Evolutionary conservation across 2,329 filamentous ascomycete species (phyloP), one percentile per base, ranked within the genome.

Genomic region (Fusarium setosum): DNA sequence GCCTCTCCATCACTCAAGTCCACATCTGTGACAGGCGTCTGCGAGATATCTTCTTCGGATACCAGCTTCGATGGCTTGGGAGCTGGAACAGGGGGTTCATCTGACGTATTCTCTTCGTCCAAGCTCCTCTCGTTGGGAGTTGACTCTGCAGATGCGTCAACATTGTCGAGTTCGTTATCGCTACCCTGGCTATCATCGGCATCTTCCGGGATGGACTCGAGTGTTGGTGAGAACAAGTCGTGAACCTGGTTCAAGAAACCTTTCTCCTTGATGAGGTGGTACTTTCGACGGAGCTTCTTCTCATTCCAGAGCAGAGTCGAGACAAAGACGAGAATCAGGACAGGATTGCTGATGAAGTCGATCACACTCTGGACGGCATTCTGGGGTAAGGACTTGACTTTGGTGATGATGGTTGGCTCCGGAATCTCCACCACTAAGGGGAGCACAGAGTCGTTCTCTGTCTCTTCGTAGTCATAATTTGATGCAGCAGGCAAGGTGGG

Each of bases 321-420:
- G n/a, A 82, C 66, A 21, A 85, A 74, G 15, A 86, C 67, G 4
- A 85, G 70, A 7, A 86, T 79, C 9, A 85, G 74, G 10, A 84
- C 79, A 0, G 86, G 86, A 59, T 88, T 88, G 53, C 80, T 83
- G 40, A 89, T 72, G 12, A 89, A 82, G 40, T 89, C 86, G 7
- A 84, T 72, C 9, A 87, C 75, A 56, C 80, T 86, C 38, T 84
- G 79, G 0, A 79, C 78, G 0, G 83, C 85, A 21, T 82, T 80
- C 40, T 82, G 79, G 2, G 84, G 85, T 2, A 89, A 73, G 24
- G 80, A 77, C 69, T 81, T 83, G 55, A 88, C 77, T 41, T 81
- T 84, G 24, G 83, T 79, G 2, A 86, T 76, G 15, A 89, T 79
- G 12, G 78, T 80, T 10, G 77, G 74, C 45, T 78, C 76, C 0